Evolutionary conservation across 1,284 basidiomycete species (phyloP), one percentile per base, ranked within the genome.

Genomic region (Papiliotrema terrestris): DNA sequence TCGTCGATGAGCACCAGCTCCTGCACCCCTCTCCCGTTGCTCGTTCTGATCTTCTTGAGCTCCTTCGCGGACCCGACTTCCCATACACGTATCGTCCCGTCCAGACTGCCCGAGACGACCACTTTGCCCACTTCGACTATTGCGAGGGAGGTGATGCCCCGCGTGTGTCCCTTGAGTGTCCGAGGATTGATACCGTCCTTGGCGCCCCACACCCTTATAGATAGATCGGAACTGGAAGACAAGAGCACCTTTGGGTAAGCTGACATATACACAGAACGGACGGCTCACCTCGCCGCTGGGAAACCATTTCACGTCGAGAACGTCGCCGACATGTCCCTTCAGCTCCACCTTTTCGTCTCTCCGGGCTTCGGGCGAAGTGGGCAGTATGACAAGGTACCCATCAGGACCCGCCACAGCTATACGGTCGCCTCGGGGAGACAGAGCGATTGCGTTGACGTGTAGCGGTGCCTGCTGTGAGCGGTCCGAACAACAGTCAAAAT

Each of bases 61-160:
- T 82, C 80, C 35, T 73, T 72, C 13, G 80, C 83, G 5, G 79
- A 78, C 2, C 82, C 79, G 2, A 90, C 83, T 63, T 91, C 86
- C 88, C 88, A 93, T 3, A 89, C 75, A 26, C 86, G 80, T 20
- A 90, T 69, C 0, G 84, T 86, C 2, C 84, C 83, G 67, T 92
- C 89, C 53, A 83, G 81, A 5, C 83, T 82, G 0, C 67, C 75
- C 3, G 77, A 77, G 1, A 91, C 65, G 14, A 91, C 74, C 60
- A 85, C 84, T 29, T 82, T 79, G 0, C 88, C 86, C 0, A 82
- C 76, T 0, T 82, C 82, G 37, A 90, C 73, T 58, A 90, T 86
- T 2, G 78, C 81, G 0, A 82, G 82, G 3, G 80, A 79, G 0
- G 76, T 71, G 15, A 80, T 68, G 0, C 83, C 79, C 1, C 87